Base-by-base conservation (phyloP, 1,284 basidiomycete species). In the Cryptococcus sp. region DNA sequence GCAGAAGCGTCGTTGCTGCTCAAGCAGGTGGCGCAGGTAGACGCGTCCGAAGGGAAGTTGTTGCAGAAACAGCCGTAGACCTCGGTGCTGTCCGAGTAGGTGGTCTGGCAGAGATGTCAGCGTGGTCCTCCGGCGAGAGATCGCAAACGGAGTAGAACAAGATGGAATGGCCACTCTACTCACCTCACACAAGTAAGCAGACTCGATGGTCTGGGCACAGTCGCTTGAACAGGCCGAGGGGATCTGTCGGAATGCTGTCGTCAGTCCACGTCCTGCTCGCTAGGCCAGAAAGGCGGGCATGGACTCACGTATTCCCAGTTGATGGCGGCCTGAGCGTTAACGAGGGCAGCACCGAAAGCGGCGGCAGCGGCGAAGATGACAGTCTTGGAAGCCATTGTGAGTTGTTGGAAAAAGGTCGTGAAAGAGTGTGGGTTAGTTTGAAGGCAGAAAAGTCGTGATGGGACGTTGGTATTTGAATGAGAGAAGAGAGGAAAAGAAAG, bases 31-130 rank as follows among this genome's bases (percentile, higher is more conserved):
- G 73, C 66, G 55, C 77, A 78, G 17, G 44, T 51, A 25, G 68
- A 51, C 17, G 72, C 65, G 61, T 75, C 75, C 22, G 71, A 66
- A 27, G 76, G 75, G 63, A 61, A 66, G 39, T 67, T 56, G 65
- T 69, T 64, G 61, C 77, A 78, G 74, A 74, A 78, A 63, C 77
- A 78, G 41, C 69, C 70, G 68, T 74, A 76, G 57, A 71, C 61
- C 53, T 71, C 62, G 54, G 65, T 70, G 47, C 54, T 56, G 38
- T 47, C 22, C 6, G 47, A 47, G 58, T 57, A 64, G 46, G 46
- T 52, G 47, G 54, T 57, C 55, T 60, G 31, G 31, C 17, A 10
- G 23, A 47, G 19, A 22, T 0, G 45, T 55, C 44, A 60, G 58
- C 44, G 27, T 35, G 31, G 13, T 10, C 31, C 8, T n/a, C 31